Evolutionary conservation across 352 stramenopile genomes (phyloP), one percentile per base, ranked within the genome.

Genomic region (Phytophthora pinifolia): DNA sequence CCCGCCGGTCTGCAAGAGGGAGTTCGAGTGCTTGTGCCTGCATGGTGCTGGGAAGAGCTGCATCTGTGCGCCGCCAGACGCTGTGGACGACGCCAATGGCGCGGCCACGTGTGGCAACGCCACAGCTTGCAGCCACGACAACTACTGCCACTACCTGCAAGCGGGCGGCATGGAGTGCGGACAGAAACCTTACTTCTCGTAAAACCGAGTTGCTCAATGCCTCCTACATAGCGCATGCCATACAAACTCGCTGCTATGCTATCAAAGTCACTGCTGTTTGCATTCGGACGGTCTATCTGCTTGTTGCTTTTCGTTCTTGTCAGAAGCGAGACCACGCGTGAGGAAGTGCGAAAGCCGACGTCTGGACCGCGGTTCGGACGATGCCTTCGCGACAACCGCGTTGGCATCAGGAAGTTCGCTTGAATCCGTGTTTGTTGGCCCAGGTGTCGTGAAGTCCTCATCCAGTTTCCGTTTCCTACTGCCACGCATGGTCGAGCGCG

Each of bases 131-230:
- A 33, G 30, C 2, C 37, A 58, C 9, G 53, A 55, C 53, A 59
- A 74, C 47, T 83, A 83, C 53, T 83, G 73, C 64, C 67, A 72
- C 58, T 78, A 59, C 56, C 46, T 69, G n/a, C 38, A 60, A 44
- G 32, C 39, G 9, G 70, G 64, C 34, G 64, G 60, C 14, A 52
- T 64, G 17, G 38, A 68, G 17, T 83, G 73, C 31, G 62, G 70
- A 17, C 53, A 60, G 39, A 83, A 76, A 61, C 70, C 72, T n/a
- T 79, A 76, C 37, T 74, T 49, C 46, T 52, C 44, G 36, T 76
- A 14, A 66, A 20, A 9, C 31, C 1, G 25, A 43, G 29, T n/a
- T 37, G 22, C 22, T 27, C 33, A 52, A 4, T 12, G 15, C 8
- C 12, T 33, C 30, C 48, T 33, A 32, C 35, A 32, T 42, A 39